phyloP scores from a whole-genome alignment of 2,329 filamentous ascomycete genomes.

The Xylaria polymorpha region DNA sequence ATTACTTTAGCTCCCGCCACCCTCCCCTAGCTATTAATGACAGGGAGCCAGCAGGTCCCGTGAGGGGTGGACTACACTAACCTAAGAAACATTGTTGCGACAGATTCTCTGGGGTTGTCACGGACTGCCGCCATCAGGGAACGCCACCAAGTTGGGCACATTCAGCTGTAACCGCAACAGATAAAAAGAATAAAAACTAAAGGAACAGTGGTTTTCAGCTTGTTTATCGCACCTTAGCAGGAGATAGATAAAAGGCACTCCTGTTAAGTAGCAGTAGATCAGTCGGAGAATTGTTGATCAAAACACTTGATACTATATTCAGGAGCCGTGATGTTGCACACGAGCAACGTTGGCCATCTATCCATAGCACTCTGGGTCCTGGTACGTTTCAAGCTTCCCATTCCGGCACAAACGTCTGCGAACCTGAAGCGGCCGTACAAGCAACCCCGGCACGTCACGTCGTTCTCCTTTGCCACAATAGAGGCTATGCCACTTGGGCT shows the following conservation, averaged over 20 bases:
- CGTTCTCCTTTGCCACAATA: constrained; percentile 41
- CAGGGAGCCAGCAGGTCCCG: constrained; percentile 20
- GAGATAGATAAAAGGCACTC: constrained; percentile 17
- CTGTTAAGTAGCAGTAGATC: constrained; percentile 28
- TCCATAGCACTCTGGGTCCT: constrained; percentile 43
- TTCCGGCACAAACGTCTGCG: constrained; percentile 37
- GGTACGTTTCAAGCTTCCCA: constrained; percentile 49
- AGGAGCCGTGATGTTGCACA: constrained; percentile 48
- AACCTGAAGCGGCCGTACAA: constrained; percentile 34
- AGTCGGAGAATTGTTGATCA: constrained; percentile 30
- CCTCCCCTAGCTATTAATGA: constrained; percentile 16
- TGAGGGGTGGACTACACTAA: constrained; percentile 32
- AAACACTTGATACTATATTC: constrained; percentile 26
- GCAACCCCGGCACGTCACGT: constrained; percentile 42
- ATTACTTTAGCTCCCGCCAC: constrained; percentile 13
- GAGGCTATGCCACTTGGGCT: constrained; percentile 36
- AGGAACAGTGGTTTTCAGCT: constrained; percentile 18
- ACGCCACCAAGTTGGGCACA: constrained; percentile 32
- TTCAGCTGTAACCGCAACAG: constrained; percentile 31
- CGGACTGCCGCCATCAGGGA: constrained; percentile 29
- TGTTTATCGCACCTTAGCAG: not conserved
- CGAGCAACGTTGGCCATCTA: constrained; percentile 34
- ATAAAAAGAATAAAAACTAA: constrained; percentile 5
- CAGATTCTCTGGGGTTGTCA: constrained; percentile 30
- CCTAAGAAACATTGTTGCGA: constrained; percentile 31